Base-by-base conservation (phyloP, 1,139 yeast genomes). In the Cylindricascospora bacillispora region DNA sequence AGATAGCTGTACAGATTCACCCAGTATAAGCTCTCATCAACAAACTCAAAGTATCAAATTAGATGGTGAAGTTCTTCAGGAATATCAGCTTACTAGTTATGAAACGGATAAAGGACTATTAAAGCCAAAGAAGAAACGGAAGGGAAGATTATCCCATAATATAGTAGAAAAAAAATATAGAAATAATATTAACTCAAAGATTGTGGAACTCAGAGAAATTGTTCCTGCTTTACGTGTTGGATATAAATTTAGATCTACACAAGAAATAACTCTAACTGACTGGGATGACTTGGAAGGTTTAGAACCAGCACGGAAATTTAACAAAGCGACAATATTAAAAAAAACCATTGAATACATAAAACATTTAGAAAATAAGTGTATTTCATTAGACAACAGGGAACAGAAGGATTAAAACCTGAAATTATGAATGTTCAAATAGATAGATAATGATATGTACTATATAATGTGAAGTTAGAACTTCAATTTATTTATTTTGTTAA, bases 331-430 rank as follows among this genome's bases (percentile, higher is more conserved):
- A 29, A 85, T 86, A 17, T 64, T 86, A 39, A 70, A 83, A 29
- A 82, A 85, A 51, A 94, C 95, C 4, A 80, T 92, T 2, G 95
- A 85, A 54, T 86, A 85, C 49, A 85, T 86, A 44, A 67, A 70
- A 43, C 94, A 85, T 55, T 63, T 86, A 49, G 93, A 85, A 49
- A 56, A 58, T 32, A 78, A 79, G 45, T 82, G 82, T 50, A n/a
- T n/a, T n/a, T n/a, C n/a, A n/a, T n/a, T n/a, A n/a, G n/a, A n/a
- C n/a, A 67, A 37, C 10, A 29, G 33, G 13, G 13, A 13, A 4
- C 19, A 27, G 15, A n/a, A 11, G 5, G 27, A 4, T 13, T 19
- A 22, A 22, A 22, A 10, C 6, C n/a, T n/a, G n/a, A n/a, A n/a
- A n/a, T n/a, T n/a, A n/a, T n/a, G n/a, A n/a, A n/a, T n/a, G n/a